Percentiles rank a stretch among this genome's conserved stretches.
phyloP scores from a whole-genome alignment of 148 eudicot species.

The Chenopodium formosanum region DNA sequence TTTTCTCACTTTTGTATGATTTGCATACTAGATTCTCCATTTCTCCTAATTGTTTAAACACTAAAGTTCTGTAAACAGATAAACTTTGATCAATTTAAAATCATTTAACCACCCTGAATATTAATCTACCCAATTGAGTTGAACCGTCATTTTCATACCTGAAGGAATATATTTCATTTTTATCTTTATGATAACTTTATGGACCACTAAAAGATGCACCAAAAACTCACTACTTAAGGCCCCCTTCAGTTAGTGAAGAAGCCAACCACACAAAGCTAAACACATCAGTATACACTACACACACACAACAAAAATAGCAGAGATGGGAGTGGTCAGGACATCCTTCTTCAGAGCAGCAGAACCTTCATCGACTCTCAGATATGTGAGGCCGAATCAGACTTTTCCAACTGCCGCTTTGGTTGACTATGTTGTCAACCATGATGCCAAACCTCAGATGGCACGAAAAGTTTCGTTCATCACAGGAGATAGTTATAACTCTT shows the following conservation, averaged over 20 bases:
- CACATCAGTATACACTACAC: not conserved
- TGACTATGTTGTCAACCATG: conserved; percentile 25
- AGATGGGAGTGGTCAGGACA: conserved; percentile 12
- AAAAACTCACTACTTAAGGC: conserved; percentile 24
- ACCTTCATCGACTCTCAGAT: conserved; percentile 15
- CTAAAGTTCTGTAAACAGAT: conserved; percentile 18
- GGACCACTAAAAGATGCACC: conserved; percentile 28
- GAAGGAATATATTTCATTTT: conserved; percentile 28
- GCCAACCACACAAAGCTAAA: conserved; percentile 6
- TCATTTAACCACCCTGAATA: conserved; percentile 2
- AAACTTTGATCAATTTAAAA: not conserved
- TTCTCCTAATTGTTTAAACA: conserved; percentile 20
- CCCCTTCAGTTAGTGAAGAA: not conserved
- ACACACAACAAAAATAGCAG: not conserved
- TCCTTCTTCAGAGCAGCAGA: conserved; percentile 21
- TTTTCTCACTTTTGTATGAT: conserved; percentile 14
- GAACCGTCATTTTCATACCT: conserved; percentile 16
- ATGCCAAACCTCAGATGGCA: conserved; percentile 10
- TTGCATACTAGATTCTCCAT: conserved; percentile 13
- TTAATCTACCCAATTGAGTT: not conserved
- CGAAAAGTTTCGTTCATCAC: conserved; percentile 25
- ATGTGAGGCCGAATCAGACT: conserved; percentile 24
- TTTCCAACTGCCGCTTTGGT: conserved; percentile 33
- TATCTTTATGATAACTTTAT: conserved; percentile 26
- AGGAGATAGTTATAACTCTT: conserved; percentile 14